Evolutionary conservation across 495 filamentous ascomycete species (phyloP).

Genomic region (Bacidia rubella): DNA sequence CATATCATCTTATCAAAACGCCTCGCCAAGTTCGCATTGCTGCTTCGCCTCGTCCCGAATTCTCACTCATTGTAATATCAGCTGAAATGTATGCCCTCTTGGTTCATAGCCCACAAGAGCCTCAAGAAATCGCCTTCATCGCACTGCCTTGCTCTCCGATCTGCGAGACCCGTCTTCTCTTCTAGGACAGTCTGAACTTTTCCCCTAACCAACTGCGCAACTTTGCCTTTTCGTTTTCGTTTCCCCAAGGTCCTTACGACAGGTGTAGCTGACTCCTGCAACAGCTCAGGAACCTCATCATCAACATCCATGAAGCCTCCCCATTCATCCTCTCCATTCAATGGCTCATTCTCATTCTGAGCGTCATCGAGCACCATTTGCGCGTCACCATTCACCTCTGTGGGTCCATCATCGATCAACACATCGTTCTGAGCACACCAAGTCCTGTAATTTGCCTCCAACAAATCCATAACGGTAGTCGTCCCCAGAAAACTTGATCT

Average conservation of each 20-base stretch:
- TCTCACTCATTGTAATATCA: constrained; percentile 28
- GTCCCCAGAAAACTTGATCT: constrained; percentile 62
- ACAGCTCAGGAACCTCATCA: constrained; percentile 30
- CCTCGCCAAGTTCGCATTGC: background rate
- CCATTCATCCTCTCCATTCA: constrained; percentile 29
- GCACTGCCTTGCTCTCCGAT: constrained; percentile 69
- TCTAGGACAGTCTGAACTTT: constrained; percentile 75
- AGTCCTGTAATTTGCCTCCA: constrained; percentile 75
- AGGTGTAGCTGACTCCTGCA: constrained; percentile 16
- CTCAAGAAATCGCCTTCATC: constrained; percentile 85
- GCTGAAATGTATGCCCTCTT: constrained; percentile 86
- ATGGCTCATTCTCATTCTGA: constrained; percentile 29
- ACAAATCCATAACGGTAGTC: constrained; percentile 62
- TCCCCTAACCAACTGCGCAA: constrained; percentile 60
- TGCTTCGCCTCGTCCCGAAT: background rate
- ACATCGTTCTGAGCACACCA: constrained; percentile 80
- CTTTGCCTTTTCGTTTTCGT: constrained; percentile 59
- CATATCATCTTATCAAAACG: background rate
- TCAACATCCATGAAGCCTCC: constrained; percentile 43
- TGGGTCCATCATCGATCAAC: constrained; percentile 54
- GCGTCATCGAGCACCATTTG: constrained; percentile 24
- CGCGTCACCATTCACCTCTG: constrained; percentile 24
- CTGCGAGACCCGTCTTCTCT: constrained; percentile 59
- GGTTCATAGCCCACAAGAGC: constrained; percentile 65
- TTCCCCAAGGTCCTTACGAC: constrained; percentile 19